Conservation (phyloP, 495 filamentous ascomycete species). For the Xeromyces bisporus region DNA sequence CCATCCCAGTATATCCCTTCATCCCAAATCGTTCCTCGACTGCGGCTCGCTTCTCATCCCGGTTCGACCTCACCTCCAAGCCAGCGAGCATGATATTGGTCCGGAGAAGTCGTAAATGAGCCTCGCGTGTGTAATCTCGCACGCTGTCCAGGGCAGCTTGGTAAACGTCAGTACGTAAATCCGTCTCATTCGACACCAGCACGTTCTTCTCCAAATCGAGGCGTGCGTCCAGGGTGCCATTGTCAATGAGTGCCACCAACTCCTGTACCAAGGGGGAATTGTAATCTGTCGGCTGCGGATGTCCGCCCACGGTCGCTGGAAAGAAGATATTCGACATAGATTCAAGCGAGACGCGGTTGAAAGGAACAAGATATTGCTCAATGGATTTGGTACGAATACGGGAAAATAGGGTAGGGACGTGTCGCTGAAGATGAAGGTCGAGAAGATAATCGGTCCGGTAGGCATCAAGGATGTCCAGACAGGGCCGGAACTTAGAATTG, state of each 20-base stretch:
- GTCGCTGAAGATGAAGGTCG: conserved; percentile 70
- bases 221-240: conserved; percentile 52
- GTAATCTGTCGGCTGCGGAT: conserved; percentile 24
- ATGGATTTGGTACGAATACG: conserved; percentile 78
- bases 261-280: conserved; percentile 54
- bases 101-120: conserved; percentile 55
- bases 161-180: conserved; percentile 53
- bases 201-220: conserved; percentile 72
- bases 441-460: conserved; percentile 76
- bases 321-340: conserved; percentile 51
- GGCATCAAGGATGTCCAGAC: conserved; percentile 62
- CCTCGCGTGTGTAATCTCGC: conserved; percentile 51
- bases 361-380: conserved; percentile 73
- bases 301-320: conserved; percentile 17
- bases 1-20: not conserved
- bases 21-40: not conserved
- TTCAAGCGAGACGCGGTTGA: conserved; percentile 54
- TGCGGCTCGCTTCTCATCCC: conserved; percentile 2
- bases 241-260: conserved; percentile 57
- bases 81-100: conserved; percentile 59
- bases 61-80: conserved; percentile 43
- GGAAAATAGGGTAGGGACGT: conserved; percentile 50
- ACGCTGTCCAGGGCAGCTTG: conserved; percentile 45
- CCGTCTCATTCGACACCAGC: conserved; percentile 48
- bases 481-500: conserved; percentile 69